Conservation (phyloP, 225 moss, liverwort and hornwort genomes). For the Polytrichum formosum region DNA sequence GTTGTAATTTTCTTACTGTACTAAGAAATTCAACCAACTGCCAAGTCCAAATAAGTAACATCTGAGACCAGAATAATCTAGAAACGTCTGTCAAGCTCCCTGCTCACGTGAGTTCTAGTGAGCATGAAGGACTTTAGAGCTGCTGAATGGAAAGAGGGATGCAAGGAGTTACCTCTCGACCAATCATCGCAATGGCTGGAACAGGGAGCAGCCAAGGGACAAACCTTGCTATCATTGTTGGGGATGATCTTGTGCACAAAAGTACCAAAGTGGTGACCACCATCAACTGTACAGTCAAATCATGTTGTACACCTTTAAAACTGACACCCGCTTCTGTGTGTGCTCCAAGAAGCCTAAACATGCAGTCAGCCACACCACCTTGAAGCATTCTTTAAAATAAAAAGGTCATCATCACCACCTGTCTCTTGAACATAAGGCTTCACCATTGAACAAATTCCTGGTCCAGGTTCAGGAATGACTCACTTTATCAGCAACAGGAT, state of each 20-base stretch:
- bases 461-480: conserved; percentile 1
- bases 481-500: conserved; percentile 98
- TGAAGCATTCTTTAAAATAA: no score
- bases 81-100: no score
- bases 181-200: conserved; percentile 88
- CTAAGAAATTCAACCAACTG: no score
- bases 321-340: background rate
- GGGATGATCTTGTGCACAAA: conserved; percentile 79
- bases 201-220: conserved; percentile 88
- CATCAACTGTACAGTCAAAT: conserved; percentile 63
- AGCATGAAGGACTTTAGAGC: no score
- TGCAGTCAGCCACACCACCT: no score
- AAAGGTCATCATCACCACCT: no score
- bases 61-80: no score
- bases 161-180: conserved; percentile 68
- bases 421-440: no score
- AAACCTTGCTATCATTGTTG: conserved; percentile 52
- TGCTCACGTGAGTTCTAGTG: no score
- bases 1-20: no score
- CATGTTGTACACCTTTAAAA: background rate
- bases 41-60: no score
- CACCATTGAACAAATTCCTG: no score
- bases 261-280: conserved; percentile 83
- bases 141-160: background rate
- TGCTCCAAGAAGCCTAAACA: background rate